Evolutionary conservation across 2,329 filamentous ascomycete species (phyloP).

Genomic region (Sporothrix sp.): DNA sequence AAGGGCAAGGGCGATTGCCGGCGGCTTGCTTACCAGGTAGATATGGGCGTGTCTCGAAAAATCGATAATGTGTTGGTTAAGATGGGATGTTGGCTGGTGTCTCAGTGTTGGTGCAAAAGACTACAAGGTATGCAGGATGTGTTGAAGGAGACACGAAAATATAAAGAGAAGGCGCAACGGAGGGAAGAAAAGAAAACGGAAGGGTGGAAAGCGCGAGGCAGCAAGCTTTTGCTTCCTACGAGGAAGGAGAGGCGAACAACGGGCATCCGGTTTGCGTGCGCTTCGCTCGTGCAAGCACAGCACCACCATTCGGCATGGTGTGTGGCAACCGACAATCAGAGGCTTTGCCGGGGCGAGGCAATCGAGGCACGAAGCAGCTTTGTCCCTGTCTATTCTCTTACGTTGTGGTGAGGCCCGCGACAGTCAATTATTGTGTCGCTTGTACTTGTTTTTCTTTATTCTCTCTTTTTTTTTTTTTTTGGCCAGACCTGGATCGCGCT

Average conservation of each 20-base stretch:
- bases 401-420: not conserved
- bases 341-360: not conserved
- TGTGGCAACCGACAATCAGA: slow-evolving; percentile 3
- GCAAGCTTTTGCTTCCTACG: slow-evolving; percentile 3
- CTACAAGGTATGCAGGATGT: not conserved
- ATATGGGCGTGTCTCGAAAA: not conserved
- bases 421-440: not conserved
- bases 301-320: slow-evolving; percentile 4
- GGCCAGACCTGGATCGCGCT: not conserved
- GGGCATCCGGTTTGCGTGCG: not conserved
- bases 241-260: not conserved
- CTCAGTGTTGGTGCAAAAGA: too few species aligned
- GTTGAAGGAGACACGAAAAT: not conserved
- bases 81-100: not conserved
- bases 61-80: not conserved
- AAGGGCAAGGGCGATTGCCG: slow-evolving; percentile 1
- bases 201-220: not conserved
- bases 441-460: not conserved
- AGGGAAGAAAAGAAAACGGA: not conserved
- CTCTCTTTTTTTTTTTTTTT: not conserved
- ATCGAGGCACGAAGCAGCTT: too few species aligned
- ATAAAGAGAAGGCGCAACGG: not conserved
- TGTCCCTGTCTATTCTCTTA: not conserved
- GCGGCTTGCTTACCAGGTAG: not conserved
- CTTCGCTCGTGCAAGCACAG: slow-evolving; percentile 1